A percentile compares a stretch with the other conserved stretches of the same genome.
Evolutionary conservation across 768 basidiomycete species (phyloP).

Genomic region (Lentinus brumalis): DNA sequence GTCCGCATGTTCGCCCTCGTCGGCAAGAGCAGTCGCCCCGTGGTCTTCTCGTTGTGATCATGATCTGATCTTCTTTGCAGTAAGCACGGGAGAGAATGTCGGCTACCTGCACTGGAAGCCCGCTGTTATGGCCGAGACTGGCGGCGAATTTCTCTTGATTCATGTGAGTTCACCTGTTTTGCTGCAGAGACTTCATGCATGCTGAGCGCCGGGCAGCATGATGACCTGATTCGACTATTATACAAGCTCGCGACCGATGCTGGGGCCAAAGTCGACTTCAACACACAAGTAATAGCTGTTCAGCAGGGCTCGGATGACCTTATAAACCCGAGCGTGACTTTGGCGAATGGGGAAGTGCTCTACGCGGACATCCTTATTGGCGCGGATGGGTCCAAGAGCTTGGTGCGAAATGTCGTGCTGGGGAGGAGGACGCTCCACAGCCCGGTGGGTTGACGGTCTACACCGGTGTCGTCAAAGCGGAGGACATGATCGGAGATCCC

Average conservation of each 20-base stretch:
- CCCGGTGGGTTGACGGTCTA: conserved; percentile 42
- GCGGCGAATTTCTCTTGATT: conserved; percentile 51
- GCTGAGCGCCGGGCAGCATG: conserved; percentile 40
- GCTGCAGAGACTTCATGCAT: not conserved
- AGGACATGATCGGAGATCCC: conserved; percentile 42
- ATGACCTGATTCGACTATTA: conserved; percentile 51
- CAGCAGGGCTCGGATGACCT: conserved; percentile 18
- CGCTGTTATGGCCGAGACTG: conserved; percentile 47
- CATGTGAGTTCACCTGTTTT: conserved; percentile 37
- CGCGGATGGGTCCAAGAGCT: conserved; percentile 57
- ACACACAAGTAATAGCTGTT: conserved; percentile 26
- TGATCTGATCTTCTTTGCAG: not conserved
- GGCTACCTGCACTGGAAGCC: conserved; percentile 52
- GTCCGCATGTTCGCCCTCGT: too few species aligned
- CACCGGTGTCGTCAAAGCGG: conserved; percentile 43
- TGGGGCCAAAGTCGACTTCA: conserved; percentile 50
- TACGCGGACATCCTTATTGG: conserved; percentile 61
- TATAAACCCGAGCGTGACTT: conserved; percentile 25
- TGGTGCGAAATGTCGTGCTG: conserved; percentile 38
- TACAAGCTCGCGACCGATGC: conserved; percentile 46
- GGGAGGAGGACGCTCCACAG: conserved; percentile 33
- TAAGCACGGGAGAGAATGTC: conserved; percentile 34
- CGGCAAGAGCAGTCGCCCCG: not conserved
- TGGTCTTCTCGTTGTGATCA: not conserved
- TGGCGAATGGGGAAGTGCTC: conserved; percentile 45